phyloP scores from a whole-genome alignment of 768 basidiomycete species.

The Nidularia sp. region DNA sequence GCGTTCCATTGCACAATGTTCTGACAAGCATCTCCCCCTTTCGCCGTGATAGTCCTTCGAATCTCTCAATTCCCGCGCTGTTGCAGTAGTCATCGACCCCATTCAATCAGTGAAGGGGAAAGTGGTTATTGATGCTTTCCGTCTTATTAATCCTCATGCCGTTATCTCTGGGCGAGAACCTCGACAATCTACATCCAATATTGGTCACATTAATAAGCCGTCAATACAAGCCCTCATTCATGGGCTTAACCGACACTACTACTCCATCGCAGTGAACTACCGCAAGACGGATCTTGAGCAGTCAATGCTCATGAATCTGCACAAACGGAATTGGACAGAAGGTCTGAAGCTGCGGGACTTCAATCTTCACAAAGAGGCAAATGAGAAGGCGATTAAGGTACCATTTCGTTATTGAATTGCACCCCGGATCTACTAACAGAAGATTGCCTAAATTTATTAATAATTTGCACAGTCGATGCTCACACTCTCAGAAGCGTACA shows the following conservation, averaged over 20 bases:
- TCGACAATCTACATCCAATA: slow-evolving; percentile 95
- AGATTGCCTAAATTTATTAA: slow-evolving; percentile 4
- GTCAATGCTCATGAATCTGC: slow-evolving; percentile 97
- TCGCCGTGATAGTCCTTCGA: slow-evolving; percentile 79
- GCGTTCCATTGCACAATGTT: not conserved
- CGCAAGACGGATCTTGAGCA: slow-evolving; percentile 98
- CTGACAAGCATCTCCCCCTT: slow-evolving; percentile 1
- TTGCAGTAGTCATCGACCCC: slow-evolving; percentile 96
- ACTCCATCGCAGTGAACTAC: slow-evolving; percentile 96
- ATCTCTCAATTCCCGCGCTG: slow-evolving; percentile 86
- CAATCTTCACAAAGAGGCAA: slow-evolving; percentile 78
- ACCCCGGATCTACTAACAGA: slow-evolving; percentile 6
- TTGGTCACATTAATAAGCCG: slow-evolving; percentile 99
- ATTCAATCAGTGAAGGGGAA: slow-evolving; percentile 99
- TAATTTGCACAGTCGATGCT: slow-evolving; percentile 83
- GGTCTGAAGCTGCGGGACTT: slow-evolving; percentile 92
- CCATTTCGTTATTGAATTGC: slow-evolving; percentile 13
- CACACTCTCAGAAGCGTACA: slow-evolving; percentile 87
- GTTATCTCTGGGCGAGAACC: slow-evolving; percentile 92
- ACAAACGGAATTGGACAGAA: slow-evolving; percentile 99
- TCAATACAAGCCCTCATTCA: slow-evolving; percentile 98
- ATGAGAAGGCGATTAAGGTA: slow-evolving; percentile 95
- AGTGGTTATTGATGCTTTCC: slow-evolving; percentile 98
- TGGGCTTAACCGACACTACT: slow-evolving; percentile 96
- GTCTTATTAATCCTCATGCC: slow-evolving; percentile 88